Evolutionary conservation across 2,329 filamentous ascomycete genomes (phyloP), one percentile per base, ranked within the genome.

Genomic region (Akanthomyces lecanii): DNA sequence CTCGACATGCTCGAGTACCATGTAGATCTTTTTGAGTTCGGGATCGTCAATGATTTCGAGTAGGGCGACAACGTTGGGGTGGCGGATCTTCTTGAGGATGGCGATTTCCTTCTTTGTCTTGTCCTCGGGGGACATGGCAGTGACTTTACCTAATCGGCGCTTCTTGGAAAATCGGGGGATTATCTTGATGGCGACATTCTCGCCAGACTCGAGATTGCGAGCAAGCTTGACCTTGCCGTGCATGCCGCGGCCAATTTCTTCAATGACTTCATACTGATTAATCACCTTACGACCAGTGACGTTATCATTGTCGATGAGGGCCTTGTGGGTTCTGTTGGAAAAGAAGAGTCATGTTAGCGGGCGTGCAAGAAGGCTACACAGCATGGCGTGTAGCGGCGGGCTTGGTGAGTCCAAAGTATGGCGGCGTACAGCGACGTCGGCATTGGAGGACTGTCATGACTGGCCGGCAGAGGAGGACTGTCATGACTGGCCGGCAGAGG

Each of bases 151-250:
- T n/a, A 99, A 82, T 30, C 94, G 90, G 62, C 93, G 88, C 70
- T 91, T 92, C 78, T 96, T 97, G 59, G 94, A 96, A 73, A 95
- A 97, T 44, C 95, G 88, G 63, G 96, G 92, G 53, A 99, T 96
- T 70, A 99, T 99, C 79, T 99, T 99, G 82, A 99, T 97, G 63
- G 95, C 95, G 4, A 99, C 94, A 72, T 89, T 89, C 60, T 91
- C 88, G 65, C 84, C 84, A 1, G 85, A 92, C 62, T 88, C 81
- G 52, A 92, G 80, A 72, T 96, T 92, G 61, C 92, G 86, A 54
- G 93, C 95, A 54, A 97, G 83, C 78, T 99, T 99, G 72, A 99
- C 95, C 79, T 98, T 99, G 71, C 95, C 95, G 74, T 99, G 95
- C 70, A 97, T 91, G 57, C 95, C 95, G 64, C 95, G 89, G 62